phyloP scores from a whole-genome alignment of 768 basidiomycete genomes.

The Phanerodontia chrysosporium region DNA sequence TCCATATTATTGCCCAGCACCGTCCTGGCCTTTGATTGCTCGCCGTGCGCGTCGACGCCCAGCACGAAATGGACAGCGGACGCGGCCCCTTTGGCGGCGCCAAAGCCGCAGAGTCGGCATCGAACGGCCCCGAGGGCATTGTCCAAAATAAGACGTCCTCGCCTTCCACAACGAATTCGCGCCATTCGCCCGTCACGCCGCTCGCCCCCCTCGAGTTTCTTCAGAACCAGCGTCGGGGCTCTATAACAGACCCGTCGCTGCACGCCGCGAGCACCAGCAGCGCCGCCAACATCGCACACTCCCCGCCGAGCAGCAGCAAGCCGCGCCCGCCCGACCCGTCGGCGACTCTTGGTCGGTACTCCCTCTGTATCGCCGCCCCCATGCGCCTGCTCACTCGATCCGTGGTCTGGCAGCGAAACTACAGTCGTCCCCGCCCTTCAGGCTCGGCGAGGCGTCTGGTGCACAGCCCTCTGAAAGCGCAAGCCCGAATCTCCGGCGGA shows the following conservation, averaged over 20 bases:
- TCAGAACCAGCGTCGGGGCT: constrained; percentile 78
- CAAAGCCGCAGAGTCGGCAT: constrained; percentile 12
- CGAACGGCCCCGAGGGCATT: constrained; percentile 17
- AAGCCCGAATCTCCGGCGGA: constrained; percentile 28
- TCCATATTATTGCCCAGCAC: constrained; percentile 11
- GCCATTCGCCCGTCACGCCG: constrained; percentile 52
- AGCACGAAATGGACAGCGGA: constrained; percentile 7
- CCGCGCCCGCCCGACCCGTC: constrained; percentile 15
- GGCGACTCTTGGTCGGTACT: constrained; percentile 6
- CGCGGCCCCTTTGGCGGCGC: constrained; percentile 1
- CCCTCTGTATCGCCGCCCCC: constrained; percentile 3
- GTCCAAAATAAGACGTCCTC: constrained; percentile 25
- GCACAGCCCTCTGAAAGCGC: constrained; percentile 20
- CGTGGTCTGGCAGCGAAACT: constrained; percentile 35
- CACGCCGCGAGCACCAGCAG: constrained; percentile 47
- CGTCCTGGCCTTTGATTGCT: background rate
- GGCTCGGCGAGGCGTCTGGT: constrained; percentile 62
- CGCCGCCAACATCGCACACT: constrained; percentile 9
- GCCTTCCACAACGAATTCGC: constrained; percentile 26
- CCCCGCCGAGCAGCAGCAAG: constrained; percentile 12
- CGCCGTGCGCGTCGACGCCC: constrained; percentile 17
- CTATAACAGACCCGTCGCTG: constrained; percentile 78
- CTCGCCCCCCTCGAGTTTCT: constrained; percentile 76
- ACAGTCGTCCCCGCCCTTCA: constrained; percentile 63
- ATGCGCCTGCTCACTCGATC: constrained; percentile 21